Base-by-base conservation (phyloP, 345 rosid genomes). In the Chamaenerion angustifolium region DNA sequence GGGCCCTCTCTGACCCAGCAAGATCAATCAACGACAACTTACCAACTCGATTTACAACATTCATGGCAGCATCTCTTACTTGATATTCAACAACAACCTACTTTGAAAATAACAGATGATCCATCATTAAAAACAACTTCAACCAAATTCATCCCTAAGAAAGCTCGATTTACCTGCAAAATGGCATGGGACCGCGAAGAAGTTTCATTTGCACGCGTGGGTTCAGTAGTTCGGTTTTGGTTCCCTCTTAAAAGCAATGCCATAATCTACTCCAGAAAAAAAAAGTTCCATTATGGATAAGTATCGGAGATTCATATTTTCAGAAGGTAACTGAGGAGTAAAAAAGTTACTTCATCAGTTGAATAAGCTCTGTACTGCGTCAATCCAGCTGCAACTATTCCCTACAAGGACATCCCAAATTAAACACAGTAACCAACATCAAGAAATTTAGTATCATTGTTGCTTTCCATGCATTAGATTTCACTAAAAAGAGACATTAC, bases 1-100 rank as follows among this genome's bases (percentile, higher is more conserved):
- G 60, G 1, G 97, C 95, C 74, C 97, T 82, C 69, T 89, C 97
- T 11, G 97, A 89, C n/a, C 97, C 97, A 10, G 97, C 97, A 57
- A 89, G 97, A 73, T 89, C 97, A 14, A 89, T 81, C 40, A 89
- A 77, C 16, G 97, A 89, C 49, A 89, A 82, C 76, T 89, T 89
- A 42, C 95, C 97, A 0, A 79, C 70, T 58, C 72, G 70, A 55
- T 69, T 69, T 41, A 83, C 52, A 25, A 81, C 57, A 61, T 83
- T 83, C 90, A 74, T 76, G 49, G 79, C 64, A 25, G 78, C 79
- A 73, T 85, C 88, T 68, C 48, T 79, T 46, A 79, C 77, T 58
- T 62, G 70, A 57, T 80, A 80, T 69, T 89, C 95, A 58, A 89
- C 78, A 53, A 71, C 68, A 41, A 89, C 97, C 97, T 89, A 46